Percentiles rank a stretch among this genome's conserved stretches.
phyloP scores from a whole-genome alignment of 2,329 filamentous ascomycete genomes.

The Phoma sp. region DNA sequence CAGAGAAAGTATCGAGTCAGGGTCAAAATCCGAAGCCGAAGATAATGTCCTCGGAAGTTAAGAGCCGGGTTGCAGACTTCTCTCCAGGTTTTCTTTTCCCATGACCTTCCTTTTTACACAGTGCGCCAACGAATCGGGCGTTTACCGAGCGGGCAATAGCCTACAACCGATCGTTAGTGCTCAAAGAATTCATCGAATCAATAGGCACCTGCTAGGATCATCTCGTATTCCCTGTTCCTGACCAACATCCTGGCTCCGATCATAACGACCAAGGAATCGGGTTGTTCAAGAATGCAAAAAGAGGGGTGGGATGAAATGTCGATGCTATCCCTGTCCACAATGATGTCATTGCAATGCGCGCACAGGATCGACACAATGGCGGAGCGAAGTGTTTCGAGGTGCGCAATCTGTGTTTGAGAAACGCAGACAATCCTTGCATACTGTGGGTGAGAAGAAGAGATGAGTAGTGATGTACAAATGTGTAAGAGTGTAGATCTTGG shows the following conservation, averaged over 20 bases:
- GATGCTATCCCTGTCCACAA: slow-evolving; percentile 4
- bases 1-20: neutral
- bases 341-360: slow-evolving; percentile 16
- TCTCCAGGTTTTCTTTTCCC: slow-evolving; percentile 2
- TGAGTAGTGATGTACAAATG: neutral
- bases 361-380: slow-evolving; percentile 10
- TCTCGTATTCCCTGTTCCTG: slow-evolving; percentile 4
- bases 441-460: neutral
- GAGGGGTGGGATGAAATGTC: slow-evolving; percentile 4
- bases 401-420: slow-evolving; percentile 4
- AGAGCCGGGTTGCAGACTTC: neutral
- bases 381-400: slow-evolving; percentile 5
- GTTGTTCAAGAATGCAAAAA: slow-evolving; percentile 5
- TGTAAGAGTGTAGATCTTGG: slow-evolving; percentile 14
- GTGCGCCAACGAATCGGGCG: slow-evolving; percentile 2
- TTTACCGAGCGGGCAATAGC: slow-evolving; percentile 2
- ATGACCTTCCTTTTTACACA: neutral
- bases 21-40: neutral
- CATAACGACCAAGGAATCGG: slow-evolving; percentile 1
- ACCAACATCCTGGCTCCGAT: slow-evolving; percentile 13
- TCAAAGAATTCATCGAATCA: slow-evolving; percentile 15
- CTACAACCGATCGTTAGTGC: neutral
- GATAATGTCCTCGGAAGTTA: neutral
- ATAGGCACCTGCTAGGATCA: slow-evolving; percentile 2
- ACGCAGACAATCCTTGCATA: neutral